Percentiles rank a stretch among this genome's conserved stretches.
Evolutionary conservation across 352 stramenopile species (phyloP).

Genomic region (Pythium utonaiense): DNA sequence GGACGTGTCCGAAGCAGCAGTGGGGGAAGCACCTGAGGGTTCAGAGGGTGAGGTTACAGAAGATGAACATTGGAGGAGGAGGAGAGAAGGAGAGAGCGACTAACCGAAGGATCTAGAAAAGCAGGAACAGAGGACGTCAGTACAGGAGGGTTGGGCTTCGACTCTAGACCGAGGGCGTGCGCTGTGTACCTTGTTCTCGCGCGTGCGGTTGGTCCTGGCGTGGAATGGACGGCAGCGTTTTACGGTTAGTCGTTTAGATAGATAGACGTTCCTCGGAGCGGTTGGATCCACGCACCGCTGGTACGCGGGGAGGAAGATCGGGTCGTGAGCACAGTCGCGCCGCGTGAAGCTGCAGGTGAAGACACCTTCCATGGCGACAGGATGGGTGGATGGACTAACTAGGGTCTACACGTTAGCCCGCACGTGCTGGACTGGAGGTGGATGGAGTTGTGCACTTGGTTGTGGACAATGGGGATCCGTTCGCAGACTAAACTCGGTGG

Average conservation of each 20-base stretch:
- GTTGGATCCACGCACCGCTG: constrained; percentile 6
- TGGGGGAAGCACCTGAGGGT: constrained; percentile 73
- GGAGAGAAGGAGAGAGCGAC: not conserved
- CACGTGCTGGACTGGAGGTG: too few species aligned
- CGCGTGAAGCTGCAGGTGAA: constrained; percentile 15
- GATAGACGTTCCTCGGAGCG: not conserved
- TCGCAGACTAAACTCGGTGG: too few species aligned
- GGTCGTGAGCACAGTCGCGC: constrained; percentile 11
- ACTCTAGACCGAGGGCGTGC: not conserved
- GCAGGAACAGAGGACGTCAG: not conserved
- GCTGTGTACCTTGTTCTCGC: constrained; percentile 14
- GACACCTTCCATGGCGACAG: not conserved
- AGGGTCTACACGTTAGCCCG: too few species aligned
- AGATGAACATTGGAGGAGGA: not conserved
- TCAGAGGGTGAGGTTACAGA: too few species aligned
- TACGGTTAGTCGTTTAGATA: not conserved
- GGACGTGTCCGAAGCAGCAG: constrained; percentile 53
- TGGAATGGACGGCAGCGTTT: not conserved
- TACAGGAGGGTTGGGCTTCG: too few species aligned
- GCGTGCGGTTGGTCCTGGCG: constrained; percentile 21
- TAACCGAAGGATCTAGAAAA: constrained; percentile 1
- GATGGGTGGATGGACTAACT: too few species aligned
- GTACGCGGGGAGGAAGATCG: constrained; percentile 14
- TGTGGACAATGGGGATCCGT: not conserved
- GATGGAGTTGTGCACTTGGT: not conserved